A percentile compares a stretch with the other conserved stretches of the same genome.
phyloP scores from a whole-genome alignment of 176 grass and related monocot genomes.

The Coix lacrymajobi region DNA sequence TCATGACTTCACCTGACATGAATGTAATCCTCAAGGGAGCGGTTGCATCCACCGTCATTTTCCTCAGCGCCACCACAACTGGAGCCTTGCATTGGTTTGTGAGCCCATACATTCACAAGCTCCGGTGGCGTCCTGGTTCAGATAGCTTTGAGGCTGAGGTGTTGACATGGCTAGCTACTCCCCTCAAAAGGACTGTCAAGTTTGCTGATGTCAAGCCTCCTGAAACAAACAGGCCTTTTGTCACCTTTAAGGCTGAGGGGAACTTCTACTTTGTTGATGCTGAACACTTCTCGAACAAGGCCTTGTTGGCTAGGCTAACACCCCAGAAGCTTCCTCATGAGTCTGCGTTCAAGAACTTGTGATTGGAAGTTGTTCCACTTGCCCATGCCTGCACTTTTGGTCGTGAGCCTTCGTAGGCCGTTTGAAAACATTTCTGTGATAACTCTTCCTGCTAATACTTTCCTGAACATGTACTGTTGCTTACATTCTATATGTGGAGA shows the following conservation, averaged over 20 bases:
- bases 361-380: slow-evolving; percentile 8
- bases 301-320: slow-evolving; percentile 80
- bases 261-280: slow-evolving; percentile 83
- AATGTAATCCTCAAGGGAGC: slow-evolving; percentile 95
- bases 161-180: slow-evolving; percentile 83
- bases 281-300: slow-evolving; percentile 84
- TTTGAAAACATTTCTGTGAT: background rate
- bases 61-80: slow-evolving; percentile 89
- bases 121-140: slow-evolving; percentile 88
- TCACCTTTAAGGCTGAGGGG: slow-evolving; percentile 67
- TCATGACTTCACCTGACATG: slow-evolving; percentile 97
- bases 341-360: slow-evolving; percentile 94
- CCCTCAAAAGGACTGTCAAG: slow-evolving; percentile 66
- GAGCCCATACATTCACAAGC: slow-evolving; percentile 97
- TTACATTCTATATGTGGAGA: background rate
- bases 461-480: background rate
- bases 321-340: slow-evolving; percentile 56
- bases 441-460: slow-evolving; percentile 13
- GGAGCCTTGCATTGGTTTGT: slow-evolving; percentile 88
- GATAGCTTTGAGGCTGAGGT: slow-evolving; percentile 85
- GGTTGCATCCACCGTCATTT: slow-evolving; percentile 86
- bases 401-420: background rate
- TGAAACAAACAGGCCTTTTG: slow-evolving; percentile 78
- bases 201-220: slow-evolving; percentile 75
- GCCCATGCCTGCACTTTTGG: background rate